These are phyloP conservation scores for Kazachstania kunashirensis DNA, from an alignment of 805 yeast genomes.

Conservation along the genomic window DNA sequence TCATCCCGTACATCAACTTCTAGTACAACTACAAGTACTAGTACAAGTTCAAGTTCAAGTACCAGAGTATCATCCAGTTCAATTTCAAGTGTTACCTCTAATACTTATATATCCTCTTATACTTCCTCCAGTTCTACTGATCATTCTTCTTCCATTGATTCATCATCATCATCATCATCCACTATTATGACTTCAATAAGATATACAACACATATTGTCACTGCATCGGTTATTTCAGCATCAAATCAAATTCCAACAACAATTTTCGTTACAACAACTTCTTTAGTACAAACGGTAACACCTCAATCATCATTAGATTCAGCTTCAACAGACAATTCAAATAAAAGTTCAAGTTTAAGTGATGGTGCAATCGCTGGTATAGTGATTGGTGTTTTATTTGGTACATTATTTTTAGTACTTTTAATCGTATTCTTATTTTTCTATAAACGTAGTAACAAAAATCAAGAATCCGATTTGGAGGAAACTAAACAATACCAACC, in stretches of 20 bases:
- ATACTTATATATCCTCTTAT: not conserved
- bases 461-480: slow-evolving; percentile 28
- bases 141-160: not conserved
- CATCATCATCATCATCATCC: not conserved
- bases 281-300: slow-evolving; percentile 15
- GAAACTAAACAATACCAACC: slow-evolving; percentile 32
- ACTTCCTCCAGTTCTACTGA: not conserved
- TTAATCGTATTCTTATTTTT: slow-evolving; percentile 35
- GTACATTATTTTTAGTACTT: slow-evolving; percentile 31
- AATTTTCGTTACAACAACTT: slow-evolving; percentile 21
- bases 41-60: not conserved
- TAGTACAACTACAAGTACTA: not conserved
- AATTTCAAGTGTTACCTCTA: not conserved
- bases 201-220: slow-evolving; percentile 18
- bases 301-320: slow-evolving; percentile 3
- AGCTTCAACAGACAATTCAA: not conserved
- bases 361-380: slow-evolving; percentile 54
- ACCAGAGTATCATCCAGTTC: slow-evolving; percentile 1
- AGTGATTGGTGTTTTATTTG: slow-evolving; percentile 43
- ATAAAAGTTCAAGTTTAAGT: slow-evolving; percentile 8
- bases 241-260: slow-evolving; percentile 16
- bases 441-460: slow-evolving; percentile 19
- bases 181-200: slow-evolving; percentile 14
- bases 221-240: slow-evolving; percentile 19
- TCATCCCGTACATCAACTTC: not conserved